These are phyloP conservation scores for Penicillium fuscoglaucum DNA, from an alignment of 2,329 filamentous ascomycete species.

Conservation along the genomic window DNA sequence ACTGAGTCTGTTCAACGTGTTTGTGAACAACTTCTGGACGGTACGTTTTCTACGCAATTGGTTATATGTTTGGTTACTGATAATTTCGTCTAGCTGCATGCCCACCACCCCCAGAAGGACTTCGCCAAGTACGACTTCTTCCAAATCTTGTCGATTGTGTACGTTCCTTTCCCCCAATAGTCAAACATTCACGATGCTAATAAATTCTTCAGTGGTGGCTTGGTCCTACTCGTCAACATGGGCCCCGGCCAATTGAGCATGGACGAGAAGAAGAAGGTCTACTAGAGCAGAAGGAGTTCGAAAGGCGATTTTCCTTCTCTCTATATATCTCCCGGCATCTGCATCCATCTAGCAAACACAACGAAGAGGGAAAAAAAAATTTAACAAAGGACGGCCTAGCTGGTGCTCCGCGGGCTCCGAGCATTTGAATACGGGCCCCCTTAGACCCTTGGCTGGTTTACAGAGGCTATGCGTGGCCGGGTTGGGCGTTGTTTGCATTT, in stretches of 20 bases:
- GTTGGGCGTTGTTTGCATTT: slow-evolving; percentile 11
- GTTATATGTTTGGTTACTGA: slow-evolving; percentile 17
- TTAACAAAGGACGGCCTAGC: neutral
- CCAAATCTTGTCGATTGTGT: slow-evolving; percentile 98
- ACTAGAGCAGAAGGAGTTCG: slow-evolving; percentile 54
- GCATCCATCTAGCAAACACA: slow-evolving; percentile 27
- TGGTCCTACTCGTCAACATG: slow-evolving; percentile 96
- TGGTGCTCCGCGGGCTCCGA: slow-evolving; percentile 10
- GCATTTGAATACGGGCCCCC: neutral
- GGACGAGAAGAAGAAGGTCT: slow-evolving; percentile 99
- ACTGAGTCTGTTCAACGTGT: slow-evolving; percentile 90
- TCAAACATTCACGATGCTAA: slow-evolving; percentile 1
- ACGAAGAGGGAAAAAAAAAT: slow-evolving; percentile 32
- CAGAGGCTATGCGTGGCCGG: slow-evolving; percentile 1
- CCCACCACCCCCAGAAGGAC: slow-evolving; percentile 98
- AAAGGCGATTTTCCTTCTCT: slow-evolving; percentile 10
- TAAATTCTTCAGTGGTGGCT: slow-evolving; percentile 64
- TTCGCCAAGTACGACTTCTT: slow-evolving; percentile 99
- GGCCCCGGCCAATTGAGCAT: slow-evolving; percentile 96
- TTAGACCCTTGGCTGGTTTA: neutral
- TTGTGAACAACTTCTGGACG: slow-evolving; percentile 99
- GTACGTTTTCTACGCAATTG: slow-evolving; percentile 56
- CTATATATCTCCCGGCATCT: slow-evolving; percentile 15
- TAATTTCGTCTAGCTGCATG: slow-evolving; percentile 68
- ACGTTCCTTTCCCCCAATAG: slow-evolving; percentile 40